Base-by-base conservation (phyloP, 2,329 filamentous ascomycete genomes). In the Tothia fuscella region DNA sequence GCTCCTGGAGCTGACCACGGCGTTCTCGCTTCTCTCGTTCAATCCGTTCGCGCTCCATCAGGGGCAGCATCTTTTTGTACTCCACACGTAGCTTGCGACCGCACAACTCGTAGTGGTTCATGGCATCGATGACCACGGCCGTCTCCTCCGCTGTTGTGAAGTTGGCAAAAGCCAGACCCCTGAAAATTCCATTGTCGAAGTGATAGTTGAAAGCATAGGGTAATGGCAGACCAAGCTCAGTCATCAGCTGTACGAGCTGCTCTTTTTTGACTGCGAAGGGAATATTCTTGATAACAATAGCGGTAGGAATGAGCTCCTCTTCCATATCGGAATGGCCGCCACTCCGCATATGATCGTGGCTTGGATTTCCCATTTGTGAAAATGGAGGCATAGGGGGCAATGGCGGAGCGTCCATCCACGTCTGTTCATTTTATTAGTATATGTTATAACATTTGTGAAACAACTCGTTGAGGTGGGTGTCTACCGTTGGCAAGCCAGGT, bases 131-230 rank as follows among this genome's bases (percentile, higher is more conserved):
- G 38, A 96, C 91, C 38, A 81, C 74, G 10, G 84, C 82, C 0
- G 91, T 98, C 61, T 98, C 91, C 49, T 95, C 84, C 1, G 91
- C 78, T 13, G 86, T 94, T 26, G 91, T 93, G 61, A 96, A 98
- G 64, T 98, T 98, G 57, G 91, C 91, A 66, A 98, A 98, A 2
- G 91, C 91, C 39, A 98, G 70, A 5, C 91, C 91, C 44, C 91
- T 74, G 67, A 98, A 98, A 21, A 98, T 88, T 21, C 91, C 91
- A 54, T 93, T 93, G 59, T 98, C 91, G 57, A 98, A 98, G 62
- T 98, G 91, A 56, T 98, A 96, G 69, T 98, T 98, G 71, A 98
- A 98, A 10, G 91, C 91, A 57, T 98, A 98, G 0, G 91, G 91
- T 51, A 96, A 76, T 1, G 91, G 91, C 29, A 98, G 74, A 50